These are phyloP conservation scores for Xylaria castorea DNA, from an alignment of 495 filamentous ascomycete species.

Conservation along the genomic window DNA sequence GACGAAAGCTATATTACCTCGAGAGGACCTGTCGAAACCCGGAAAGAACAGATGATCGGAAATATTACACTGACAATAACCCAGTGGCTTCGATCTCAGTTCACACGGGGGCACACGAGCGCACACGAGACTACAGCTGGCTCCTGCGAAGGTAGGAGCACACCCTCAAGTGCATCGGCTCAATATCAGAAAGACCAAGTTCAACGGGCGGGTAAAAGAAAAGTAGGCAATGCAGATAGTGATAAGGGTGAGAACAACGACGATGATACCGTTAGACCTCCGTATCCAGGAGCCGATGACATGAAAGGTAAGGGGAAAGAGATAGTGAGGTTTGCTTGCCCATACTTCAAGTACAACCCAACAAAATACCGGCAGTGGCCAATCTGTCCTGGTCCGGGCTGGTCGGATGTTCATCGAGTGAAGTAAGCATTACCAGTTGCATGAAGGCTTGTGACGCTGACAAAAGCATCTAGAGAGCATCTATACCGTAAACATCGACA, in stretches of 20 bases:
- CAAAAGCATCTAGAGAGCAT: slow-evolving; percentile 12
- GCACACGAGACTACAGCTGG: not conserved
- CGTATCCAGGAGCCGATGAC: not conserved
- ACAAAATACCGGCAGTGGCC: slow-evolving; percentile 43
- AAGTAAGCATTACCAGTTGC: slow-evolving; percentile 35
- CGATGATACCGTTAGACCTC: not conserved
- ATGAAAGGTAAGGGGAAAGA: slow-evolving; percentile 17
- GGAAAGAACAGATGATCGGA: not conserved
- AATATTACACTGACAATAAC: not conserved
- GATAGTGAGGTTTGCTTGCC: slow-evolving; percentile 40
- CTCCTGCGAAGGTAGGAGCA: not conserved
- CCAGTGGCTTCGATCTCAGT: not conserved
- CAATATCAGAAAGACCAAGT: not conserved
- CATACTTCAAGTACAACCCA: slow-evolving; percentile 43
- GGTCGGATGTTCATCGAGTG: slow-evolving; percentile 45
- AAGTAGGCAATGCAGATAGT: not conserved
- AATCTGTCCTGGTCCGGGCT: slow-evolving; percentile 22
- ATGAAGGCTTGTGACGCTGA: not conserved
- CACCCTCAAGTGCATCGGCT: not conserved
- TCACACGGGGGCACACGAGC: not conserved
- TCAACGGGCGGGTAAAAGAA: not conserved
- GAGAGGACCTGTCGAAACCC: not conserved
- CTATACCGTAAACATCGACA: slow-evolving; percentile 27
- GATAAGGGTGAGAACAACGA: not conserved
- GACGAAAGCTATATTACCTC: not conserved